Evolutionary conservation across 495 filamentous ascomycete species (phyloP).

Genomic region (Annulohypoxylon nitens): DNA sequence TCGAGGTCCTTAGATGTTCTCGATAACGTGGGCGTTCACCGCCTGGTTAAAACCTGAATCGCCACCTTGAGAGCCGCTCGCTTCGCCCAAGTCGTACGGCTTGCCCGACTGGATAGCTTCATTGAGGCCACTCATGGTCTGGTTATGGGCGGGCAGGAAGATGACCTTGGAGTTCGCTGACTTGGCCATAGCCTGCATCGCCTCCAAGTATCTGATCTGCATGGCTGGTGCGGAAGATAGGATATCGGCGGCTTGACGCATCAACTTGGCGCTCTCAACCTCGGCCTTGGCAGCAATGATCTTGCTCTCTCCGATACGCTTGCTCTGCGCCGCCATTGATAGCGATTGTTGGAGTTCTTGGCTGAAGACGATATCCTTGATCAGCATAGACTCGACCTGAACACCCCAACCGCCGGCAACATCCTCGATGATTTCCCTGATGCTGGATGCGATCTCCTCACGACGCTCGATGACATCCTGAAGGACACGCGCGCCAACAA

Average conservation of each 20-base stretch:
- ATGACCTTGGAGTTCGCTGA: constrained; percentile 95
- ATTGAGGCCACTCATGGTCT: constrained; percentile 71
- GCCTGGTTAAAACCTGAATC: constrained; percentile 80
- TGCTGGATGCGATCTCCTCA: constrained; percentile 94
- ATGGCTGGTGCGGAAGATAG: constrained; percentile 92
- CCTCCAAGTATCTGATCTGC: constrained; percentile 98
- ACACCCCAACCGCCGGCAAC: constrained; percentile 96
- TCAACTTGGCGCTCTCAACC: constrained; percentile 96
- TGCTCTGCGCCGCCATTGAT: constrained; percentile 99
- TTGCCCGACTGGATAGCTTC: constrained; percentile 46
- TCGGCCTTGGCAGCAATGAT: constrained; percentile 97
- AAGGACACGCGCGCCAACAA: constrained; percentile 94
- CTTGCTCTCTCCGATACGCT: constrained; percentile 98
- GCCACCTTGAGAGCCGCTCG: constrained; percentile 59
- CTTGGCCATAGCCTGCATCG: constrained; percentile 99
- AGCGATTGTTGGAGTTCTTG: constrained; percentile 96
- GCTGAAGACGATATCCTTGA: constrained; percentile 99
- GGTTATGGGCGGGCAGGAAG: constrained; percentile 80
- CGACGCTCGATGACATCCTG: constrained; percentile 99
- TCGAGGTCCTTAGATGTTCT: constrained; percentile 76
- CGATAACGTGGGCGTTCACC: constrained; percentile 86
- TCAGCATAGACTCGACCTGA: constrained; percentile 96
- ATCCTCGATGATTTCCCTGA: constrained; percentile 97
- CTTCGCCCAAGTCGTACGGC: constrained; percentile 42
- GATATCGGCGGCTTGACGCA: constrained; percentile 98